A percentile compares a stretch with the other conserved stretches of the same genome.
These are phyloP conservation scores for Amaranthus cruentus DNA, from an alignment of 148 eudicot species.

Conservation along the genomic window DNA sequence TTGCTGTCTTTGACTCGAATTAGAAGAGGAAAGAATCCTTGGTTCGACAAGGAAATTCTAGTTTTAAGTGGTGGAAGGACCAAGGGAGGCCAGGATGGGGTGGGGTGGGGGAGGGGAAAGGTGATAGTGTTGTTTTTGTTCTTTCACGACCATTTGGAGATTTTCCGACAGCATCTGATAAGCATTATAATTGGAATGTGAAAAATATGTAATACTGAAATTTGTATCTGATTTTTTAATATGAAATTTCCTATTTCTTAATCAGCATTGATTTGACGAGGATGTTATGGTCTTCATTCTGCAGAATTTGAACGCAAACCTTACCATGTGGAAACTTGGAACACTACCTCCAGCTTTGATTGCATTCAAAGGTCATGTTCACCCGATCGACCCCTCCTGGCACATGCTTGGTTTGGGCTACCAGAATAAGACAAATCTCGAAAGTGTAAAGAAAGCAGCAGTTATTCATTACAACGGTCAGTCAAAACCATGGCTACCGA, in stretches of 20 bases:
- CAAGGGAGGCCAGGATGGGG: too few species aligned
- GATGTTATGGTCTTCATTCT: constrained; percentile 7
- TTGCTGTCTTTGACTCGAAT: too few species aligned
- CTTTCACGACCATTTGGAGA: background rate
- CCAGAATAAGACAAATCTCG: constrained; percentile 73
- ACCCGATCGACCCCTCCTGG: constrained; percentile 89
- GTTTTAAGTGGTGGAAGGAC: too few species aligned
- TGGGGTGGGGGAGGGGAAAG: too few species aligned
- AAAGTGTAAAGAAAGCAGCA: constrained; percentile 76
- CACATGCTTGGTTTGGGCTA: constrained; percentile 98
- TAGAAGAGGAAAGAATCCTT: too few species aligned
- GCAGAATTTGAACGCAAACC: constrained; percentile 96
- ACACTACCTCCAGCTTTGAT: constrained; percentile 96
- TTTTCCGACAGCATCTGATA: background rate
- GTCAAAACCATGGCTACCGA: constrained; percentile 94
- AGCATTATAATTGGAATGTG: background rate
- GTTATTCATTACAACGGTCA: constrained; percentile 99
- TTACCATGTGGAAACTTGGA: constrained; percentile 96
- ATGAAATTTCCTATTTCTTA: background rate
- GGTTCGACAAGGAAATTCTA: too few species aligned
- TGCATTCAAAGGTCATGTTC: constrained; percentile 90
- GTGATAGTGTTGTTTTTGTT: background rate
- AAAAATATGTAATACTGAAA: background rate
- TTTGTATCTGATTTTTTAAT: background rate
- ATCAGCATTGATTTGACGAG: constrained; percentile 17